Percentiles rank a stretch among this genome's conserved stretches.
phyloP scores from a whole-genome alignment of 352 stramenopile genomes.

The Globisporangium iwayamae region DNA sequence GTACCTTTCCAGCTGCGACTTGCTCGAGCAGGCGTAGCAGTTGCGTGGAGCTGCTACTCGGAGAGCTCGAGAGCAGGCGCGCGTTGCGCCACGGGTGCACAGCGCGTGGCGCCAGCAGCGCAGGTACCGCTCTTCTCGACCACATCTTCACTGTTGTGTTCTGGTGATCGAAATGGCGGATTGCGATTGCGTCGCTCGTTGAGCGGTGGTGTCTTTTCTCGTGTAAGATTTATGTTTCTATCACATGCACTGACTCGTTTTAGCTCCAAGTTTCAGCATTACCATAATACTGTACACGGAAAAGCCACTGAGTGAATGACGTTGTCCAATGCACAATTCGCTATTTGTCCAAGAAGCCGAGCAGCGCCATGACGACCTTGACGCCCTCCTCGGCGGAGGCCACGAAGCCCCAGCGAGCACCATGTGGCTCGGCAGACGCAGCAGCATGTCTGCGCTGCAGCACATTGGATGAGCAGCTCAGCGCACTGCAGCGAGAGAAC shows the following conservation, averaged over 20 bases:
- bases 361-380: neutral
- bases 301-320: neutral
- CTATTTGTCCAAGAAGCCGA: no score
- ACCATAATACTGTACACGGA: neutral
- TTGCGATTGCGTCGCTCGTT: neutral
- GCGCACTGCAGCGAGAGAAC: conserved; percentile 15
- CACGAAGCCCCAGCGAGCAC: neutral
- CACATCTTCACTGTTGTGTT: neutral
- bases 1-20: conserved; percentile 52
- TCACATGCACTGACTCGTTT: no score
- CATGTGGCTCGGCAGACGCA: neutral
- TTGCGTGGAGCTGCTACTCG: conserved; percentile 1
- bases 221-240: neutral
- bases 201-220: neutral
- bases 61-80: neutral
- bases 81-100: neutral
- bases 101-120: neutral
- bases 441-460: conserved; percentile 22
- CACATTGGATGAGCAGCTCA: conserved; percentile 30
- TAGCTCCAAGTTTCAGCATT: no score
- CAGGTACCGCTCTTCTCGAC: neutral
- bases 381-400: neutral
- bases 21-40: conserved; percentile 41
- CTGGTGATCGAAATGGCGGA: neutral
- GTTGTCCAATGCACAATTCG: neutral